A percentile compares a stretch with the other conserved stretches of the same genome.
Evolutionary conservation across 2,329 filamentous ascomycete genomes (phyloP).

Genomic region (Pseudocercospora musae): DNA sequence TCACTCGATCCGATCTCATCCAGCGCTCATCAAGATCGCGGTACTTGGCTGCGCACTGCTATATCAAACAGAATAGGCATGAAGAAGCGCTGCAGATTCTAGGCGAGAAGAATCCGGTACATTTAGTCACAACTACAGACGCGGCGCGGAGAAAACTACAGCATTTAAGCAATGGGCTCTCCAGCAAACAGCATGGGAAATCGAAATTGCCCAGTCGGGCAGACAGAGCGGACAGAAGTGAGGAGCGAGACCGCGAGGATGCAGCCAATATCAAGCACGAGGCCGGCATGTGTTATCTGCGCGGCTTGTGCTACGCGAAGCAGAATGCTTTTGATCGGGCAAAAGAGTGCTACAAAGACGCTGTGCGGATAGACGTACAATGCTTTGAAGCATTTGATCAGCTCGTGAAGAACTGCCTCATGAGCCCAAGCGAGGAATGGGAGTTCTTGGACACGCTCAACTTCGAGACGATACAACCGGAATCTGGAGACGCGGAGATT

Average conservation of each 20-base stretch:
- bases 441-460: slow-evolving; percentile 82
- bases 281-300: slow-evolving; percentile 93
- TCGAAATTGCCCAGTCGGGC: slow-evolving; percentile 38
- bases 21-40: slow-evolving; percentile 78
- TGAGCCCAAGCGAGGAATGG: slow-evolving; percentile 87
- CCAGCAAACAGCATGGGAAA: slow-evolving; percentile 43
- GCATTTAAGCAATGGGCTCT: slow-evolving; percentile 54
- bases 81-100: slow-evolving; percentile 84
- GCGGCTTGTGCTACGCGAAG: slow-evolving; percentile 91
- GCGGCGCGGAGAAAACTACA: slow-evolving; percentile 69
- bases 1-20: slow-evolving; percentile 79
- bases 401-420: slow-evolving; percentile 91
- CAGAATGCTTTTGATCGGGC: slow-evolving; percentile 96
- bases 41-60: slow-evolving; percentile 90
- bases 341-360: slow-evolving; percentile 98
- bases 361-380: slow-evolving; percentile 92
- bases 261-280: slow-evolving; percentile 78
- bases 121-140: slow-evolving; percentile 69
- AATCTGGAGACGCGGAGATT: slow-evolving; percentile 56
- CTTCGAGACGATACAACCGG: slow-evolving; percentile 75
- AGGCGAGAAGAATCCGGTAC: slow-evolving; percentile 89
- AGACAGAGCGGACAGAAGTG: slow-evolving; percentile 56
- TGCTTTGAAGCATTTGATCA: slow-evolving; percentile 98
- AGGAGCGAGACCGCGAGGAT: slow-evolving; percentile 66
- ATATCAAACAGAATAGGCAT: slow-evolving; percentile 86